Evolutionary conservation across 805 yeast species (phyloP).

Genomic region (Spencermartinsiella europaea): DNA sequence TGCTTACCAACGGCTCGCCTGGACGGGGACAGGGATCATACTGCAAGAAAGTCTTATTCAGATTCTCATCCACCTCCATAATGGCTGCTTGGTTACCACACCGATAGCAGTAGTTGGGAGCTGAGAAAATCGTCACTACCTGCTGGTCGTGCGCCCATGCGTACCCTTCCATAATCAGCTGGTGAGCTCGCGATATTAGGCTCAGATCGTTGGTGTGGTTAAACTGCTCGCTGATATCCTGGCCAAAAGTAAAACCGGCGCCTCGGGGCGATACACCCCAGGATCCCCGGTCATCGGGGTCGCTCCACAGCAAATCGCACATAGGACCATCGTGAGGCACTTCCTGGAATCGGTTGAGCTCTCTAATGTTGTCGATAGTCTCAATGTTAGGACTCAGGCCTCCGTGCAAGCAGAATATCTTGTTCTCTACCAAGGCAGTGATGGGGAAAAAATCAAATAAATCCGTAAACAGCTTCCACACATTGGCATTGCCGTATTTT

Average conservation of each 20-base stretch:
- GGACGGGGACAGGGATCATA: conserved; percentile 97
- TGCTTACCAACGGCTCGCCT: conserved; percentile 94
- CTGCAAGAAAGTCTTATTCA: conserved; percentile 77
- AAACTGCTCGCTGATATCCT: conserved; percentile 91
- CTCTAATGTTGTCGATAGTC: conserved; percentile 90
- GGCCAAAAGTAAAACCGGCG: conserved; percentile 98
- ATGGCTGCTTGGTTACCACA: conserved; percentile 98
- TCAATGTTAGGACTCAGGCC: conserved; percentile 97
- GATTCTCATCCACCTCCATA: conserved; percentile 95
- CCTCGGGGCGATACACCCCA: conserved; percentile 99
- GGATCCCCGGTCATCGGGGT: conserved; percentile 96
- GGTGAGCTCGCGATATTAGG: conserved; percentile 93
- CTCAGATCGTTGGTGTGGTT: conserved; percentile 87
- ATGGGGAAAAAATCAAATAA: conserved; percentile 93
- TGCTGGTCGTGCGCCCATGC: conserved; percentile 92
- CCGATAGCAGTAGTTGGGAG: conserved; percentile 95
- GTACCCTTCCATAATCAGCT: conserved; percentile 95
- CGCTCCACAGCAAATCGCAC: conserved; percentile 96
- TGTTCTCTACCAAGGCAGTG: conserved; percentile 90
- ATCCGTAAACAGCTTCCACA: conserved; percentile 92
- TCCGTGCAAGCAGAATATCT: conserved; percentile 91
- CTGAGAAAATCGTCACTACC: conserved; percentile 90
- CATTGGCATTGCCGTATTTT: conserved; percentile 88
- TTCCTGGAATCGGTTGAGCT: conserved; percentile 88
- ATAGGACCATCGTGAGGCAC: conserved; percentile 98